A percentile compares a stretch with the other conserved stretches of the same genome.
Evolutionary conservation across 140 eudicot genomes (phyloP).

Genomic region (Flaveria floridana): DNA sequence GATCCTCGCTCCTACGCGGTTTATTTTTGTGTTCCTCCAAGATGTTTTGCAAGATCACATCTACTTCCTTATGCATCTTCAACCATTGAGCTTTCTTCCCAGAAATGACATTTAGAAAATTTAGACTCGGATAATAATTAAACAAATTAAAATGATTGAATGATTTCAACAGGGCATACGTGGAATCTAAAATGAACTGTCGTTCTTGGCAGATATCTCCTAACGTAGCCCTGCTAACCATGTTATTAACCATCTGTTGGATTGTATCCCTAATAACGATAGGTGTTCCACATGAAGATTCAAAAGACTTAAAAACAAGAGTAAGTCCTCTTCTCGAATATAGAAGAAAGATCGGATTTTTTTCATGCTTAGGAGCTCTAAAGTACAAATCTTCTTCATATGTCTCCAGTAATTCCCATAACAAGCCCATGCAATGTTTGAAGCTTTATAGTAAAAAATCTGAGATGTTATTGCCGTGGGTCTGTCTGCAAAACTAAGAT

Average conservation of each 20-base stretch:
- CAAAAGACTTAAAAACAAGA: conserved; percentile 1
- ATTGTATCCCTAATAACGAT: conserved; percentile 21
- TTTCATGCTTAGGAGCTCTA: conserved; percentile 30
- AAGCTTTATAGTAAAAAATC: conserved; percentile 23
- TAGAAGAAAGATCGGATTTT: conserved; percentile 24
- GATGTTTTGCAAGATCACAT: conserved; percentile 27
- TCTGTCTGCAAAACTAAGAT: conserved; percentile 29
- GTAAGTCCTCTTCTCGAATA: conserved; percentile 31
- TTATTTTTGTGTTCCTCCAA: conserved; percentile 23
- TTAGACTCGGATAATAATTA: conserved; percentile 18
- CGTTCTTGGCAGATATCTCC: conserved; percentile 30
- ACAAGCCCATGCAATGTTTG: conserved; percentile 26
- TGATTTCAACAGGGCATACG: not conserved
- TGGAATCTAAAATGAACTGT: not conserved
- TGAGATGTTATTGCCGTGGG: conserved; percentile 14
- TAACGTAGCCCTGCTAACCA: conserved; percentile 35
- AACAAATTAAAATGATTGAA: conserved; percentile 28
- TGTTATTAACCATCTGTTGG: not conserved
- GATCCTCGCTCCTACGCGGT: not conserved
- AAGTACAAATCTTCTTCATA: conserved; percentile 28
- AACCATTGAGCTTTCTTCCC: conserved; percentile 22
- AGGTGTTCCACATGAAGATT: not conserved
- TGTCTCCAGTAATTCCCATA: conserved; percentile 41
- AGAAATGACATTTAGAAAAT: conserved; percentile 17
- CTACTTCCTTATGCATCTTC: conserved; percentile 31